These are phyloP conservation scores for Phialemoniopsis sp. DNA, from an alignment of 2,329 filamentous ascomycete genomes.

Conservation along the genomic window DNA sequence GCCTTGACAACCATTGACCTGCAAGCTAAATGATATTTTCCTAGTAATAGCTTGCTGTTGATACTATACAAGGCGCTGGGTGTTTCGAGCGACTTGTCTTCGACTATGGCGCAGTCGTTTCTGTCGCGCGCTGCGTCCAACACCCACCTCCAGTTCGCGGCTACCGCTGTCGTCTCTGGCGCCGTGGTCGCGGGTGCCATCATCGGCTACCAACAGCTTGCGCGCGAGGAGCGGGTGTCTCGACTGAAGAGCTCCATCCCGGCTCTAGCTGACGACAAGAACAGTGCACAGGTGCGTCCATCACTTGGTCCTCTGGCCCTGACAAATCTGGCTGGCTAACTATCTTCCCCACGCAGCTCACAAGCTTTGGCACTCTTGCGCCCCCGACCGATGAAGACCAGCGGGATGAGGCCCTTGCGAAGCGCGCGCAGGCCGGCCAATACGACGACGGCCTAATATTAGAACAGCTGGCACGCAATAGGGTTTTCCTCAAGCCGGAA, in stretches of 20 bases:
- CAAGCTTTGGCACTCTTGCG: conserved; percentile 52
- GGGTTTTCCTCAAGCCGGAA: conserved; percentile 80
- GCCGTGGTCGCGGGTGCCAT: conserved; percentile 56
- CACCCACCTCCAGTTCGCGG: conserved; percentile 57
- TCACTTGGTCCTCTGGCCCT: too few species aligned
- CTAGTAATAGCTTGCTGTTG: too few species aligned
- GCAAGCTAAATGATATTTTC: too few species aligned
- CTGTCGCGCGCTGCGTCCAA: conserved; percentile 37
- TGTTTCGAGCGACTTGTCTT: too few species aligned
- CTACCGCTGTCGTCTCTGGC: conserved; percentile 65
- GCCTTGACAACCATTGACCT: too few species aligned
- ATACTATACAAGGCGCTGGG: too few species aligned
- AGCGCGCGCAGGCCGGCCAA: conserved; percentile 57
- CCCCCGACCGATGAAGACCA: conserved; percentile 52
- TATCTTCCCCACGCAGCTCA: conserved; percentile 54
- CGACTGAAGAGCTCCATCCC: conserved; percentile 60
- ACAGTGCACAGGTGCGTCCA: conserved; percentile 29
- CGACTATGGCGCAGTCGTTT: conserved; percentile 21
- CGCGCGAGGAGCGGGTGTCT: conserved; percentile 47
- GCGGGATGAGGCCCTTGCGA: conserved; percentile 53
- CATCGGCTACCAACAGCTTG: conserved; percentile 58
- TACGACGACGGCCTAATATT: conserved; percentile 79
- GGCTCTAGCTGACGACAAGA: conserved; percentile 22
- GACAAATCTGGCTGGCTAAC: too few species aligned
- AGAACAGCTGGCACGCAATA: conserved; percentile 90